phyloP scores from a whole-genome alignment of 306 rosid genomes.

The Prosopis cineraria region DNA sequence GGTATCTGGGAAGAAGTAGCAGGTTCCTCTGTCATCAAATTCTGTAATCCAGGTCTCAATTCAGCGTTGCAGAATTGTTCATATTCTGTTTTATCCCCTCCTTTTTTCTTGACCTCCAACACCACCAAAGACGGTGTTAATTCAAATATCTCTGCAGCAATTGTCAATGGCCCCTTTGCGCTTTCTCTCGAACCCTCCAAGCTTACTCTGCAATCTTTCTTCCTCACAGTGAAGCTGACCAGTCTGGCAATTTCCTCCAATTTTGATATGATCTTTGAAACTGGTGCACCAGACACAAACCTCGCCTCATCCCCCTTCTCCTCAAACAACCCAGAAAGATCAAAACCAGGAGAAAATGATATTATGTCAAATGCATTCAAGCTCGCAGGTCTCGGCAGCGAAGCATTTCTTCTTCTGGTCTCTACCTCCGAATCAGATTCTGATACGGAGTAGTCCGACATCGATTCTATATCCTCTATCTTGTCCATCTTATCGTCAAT shows the following conservation, averaged over 20 bases:
- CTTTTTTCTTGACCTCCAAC: conserved; percentile 88
- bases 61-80: conserved; percentile 67
- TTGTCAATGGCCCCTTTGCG: conserved; percentile 77
- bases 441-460: conserved; percentile 45
- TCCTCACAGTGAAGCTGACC: conserved; percentile 81
- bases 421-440: conserved; percentile 56
- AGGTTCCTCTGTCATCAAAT: conserved; percentile 58
- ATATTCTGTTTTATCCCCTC: conserved; percentile 78
- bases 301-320: conserved; percentile 77
- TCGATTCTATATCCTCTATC: conserved; percentile 41
- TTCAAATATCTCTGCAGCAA: conserved; percentile 89
- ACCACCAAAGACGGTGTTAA: conserved; percentile 78
- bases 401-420: conserved; percentile 25
- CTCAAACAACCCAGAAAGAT: conserved; percentile 90
- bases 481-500: conserved; percentile 45
- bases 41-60: conserved; percentile 66
- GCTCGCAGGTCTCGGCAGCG: conserved; percentile 72
- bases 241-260: conserved; percentile 82
- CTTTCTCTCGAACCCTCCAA: conserved; percentile 85
- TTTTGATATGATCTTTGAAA: conserved; percentile 69
- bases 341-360: conserved; percentile 76
- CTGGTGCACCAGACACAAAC: conserved; percentile 74
- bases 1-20: conserved; percentile 45
- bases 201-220: conserved; percentile 87
- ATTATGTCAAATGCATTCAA: conserved; percentile 90